Evolutionary conservation across 352 stramenopile genomes (phyloP).

Genomic region (Elongisporangium prolatum): DNA sequence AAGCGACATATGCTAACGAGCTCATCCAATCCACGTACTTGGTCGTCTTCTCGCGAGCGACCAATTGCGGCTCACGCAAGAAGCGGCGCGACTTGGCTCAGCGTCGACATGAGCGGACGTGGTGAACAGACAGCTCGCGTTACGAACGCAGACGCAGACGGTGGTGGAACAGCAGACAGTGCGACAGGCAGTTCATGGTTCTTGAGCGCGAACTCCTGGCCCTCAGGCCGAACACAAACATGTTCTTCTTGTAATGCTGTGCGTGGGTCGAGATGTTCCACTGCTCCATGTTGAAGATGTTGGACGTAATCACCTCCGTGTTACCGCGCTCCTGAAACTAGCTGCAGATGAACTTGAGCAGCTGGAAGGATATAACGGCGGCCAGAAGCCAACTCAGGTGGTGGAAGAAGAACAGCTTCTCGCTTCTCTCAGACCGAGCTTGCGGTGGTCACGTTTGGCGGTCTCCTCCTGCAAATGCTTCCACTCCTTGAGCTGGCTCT

Average conservation of each 20-base stretch:
- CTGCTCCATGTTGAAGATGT: slow-evolving; percentile 97
- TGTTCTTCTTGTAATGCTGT: slow-evolving; percentile 96
- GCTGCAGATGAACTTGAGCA: slow-evolving; percentile 82
- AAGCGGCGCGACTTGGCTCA: background rate
- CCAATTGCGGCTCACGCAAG: background rate
- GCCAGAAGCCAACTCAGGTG: slow-evolving; percentile 96
- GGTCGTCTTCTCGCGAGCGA: background rate
- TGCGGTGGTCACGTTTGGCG: slow-evolving; percentile 94
- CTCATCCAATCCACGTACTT: background rate
- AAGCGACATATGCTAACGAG: background rate
- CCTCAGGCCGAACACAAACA: too few relatives aligned
- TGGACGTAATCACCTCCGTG: slow-evolving; percentile 95
- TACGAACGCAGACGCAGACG: too few relatives aligned
- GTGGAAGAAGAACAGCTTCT: slow-evolving; percentile 95
- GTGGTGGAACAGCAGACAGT: too few relatives aligned
- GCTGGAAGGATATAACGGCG: slow-evolving; percentile 97
- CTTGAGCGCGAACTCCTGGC: too few relatives aligned
- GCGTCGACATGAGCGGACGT: background rate
- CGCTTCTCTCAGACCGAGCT: too few relatives aligned
- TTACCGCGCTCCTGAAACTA: slow-evolving; percentile 91
- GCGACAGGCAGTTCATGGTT: slow-evolving; percentile 99
- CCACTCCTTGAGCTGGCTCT: slow-evolving; percentile 83
- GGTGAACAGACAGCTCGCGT: slow-evolving; percentile 93
- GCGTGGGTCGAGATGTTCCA: slow-evolving; percentile 97
- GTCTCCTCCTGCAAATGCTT: slow-evolving; percentile 92